Evolutionary conservation across 164 flowering plant species (phyloP).

Genomic region (Protea cynaroides): DNA sequence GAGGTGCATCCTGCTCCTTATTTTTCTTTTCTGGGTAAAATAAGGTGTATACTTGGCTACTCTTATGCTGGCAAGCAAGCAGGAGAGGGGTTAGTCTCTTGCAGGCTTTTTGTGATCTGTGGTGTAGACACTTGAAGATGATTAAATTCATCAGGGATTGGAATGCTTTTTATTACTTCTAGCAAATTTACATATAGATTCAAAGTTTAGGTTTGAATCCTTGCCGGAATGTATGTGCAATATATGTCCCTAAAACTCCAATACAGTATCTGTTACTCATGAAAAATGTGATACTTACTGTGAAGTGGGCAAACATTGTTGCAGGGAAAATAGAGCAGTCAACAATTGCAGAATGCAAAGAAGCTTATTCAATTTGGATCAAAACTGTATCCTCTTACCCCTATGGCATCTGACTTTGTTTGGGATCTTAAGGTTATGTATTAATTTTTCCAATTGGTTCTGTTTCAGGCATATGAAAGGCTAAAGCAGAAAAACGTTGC

Average conservation of each 20-base stretch:
- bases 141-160: no score
- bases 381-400: slow-evolving; percentile 35
- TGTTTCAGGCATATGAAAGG: slow-evolving; percentile 66
- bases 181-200: neutral
- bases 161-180: no score
- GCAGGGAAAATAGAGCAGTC: slow-evolving; percentile 94
- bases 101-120: no score
- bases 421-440: neutral
- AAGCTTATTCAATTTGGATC: slow-evolving; percentile 71
- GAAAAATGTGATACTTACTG: slow-evolving; percentile 9
- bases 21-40: no score
- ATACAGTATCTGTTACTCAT: neutral
- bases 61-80: no score
- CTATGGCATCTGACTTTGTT: neutral
- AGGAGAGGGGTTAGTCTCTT: no score
- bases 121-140: no score
- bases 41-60: no score
- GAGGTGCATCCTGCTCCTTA: no score
- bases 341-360: slow-evolving; percentile 84
- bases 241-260: neutral
- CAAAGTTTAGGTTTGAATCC: neutral
- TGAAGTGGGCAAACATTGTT: slow-evolving; percentile 9
- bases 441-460: neutral
- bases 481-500: slow-evolving; percentile 56
- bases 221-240: neutral